These are phyloP conservation scores for Quercus lobata DNA, from an alignment of 331 rosid genomes.

Conservation along the genomic window DNA sequence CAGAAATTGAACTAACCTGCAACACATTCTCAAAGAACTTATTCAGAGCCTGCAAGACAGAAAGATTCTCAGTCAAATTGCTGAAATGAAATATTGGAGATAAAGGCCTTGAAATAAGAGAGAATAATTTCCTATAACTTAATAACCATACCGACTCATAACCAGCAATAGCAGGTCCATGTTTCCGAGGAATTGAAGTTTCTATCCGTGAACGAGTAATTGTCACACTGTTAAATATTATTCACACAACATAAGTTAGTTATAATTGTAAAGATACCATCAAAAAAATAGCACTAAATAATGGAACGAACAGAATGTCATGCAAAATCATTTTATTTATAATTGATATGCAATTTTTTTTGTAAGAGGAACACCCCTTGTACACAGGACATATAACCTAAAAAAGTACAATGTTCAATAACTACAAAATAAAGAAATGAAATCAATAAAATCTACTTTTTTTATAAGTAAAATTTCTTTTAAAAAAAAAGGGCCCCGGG, in stretches of 20 bases:
- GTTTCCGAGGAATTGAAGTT: slow-evolving; percentile 96
- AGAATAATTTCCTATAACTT: neutral
- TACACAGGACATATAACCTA: too few relatives aligned
- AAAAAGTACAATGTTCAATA: too few relatives aligned
- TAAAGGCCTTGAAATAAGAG: neutral
- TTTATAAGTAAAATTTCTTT: too few relatives aligned
- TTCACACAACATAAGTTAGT: slow-evolving; percentile 7
- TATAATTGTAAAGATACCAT: neutral
- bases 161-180: slow-evolving; percentile 94
- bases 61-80: slow-evolving; percentile 21
- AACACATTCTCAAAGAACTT: slow-evolving; percentile 89
- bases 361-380: too few relatives aligned
- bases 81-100: neutral
- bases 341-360: neutral
- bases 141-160: slow-evolving; percentile 66
- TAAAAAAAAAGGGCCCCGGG: fast-evolving
- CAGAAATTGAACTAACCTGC: slow-evolving; percentile 50
- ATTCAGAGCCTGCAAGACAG: slow-evolving; percentile 69
- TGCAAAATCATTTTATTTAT: neutral
- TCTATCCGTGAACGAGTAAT: slow-evolving; percentile 87
- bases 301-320: neutral
- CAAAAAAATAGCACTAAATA: neutral
- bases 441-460: too few relatives aligned
- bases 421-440: too few relatives aligned
- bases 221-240: slow-evolving; percentile 62